Conservation (phyloP, 768 basidiomycete genomes). For the Leccinum obscurum region DNA sequence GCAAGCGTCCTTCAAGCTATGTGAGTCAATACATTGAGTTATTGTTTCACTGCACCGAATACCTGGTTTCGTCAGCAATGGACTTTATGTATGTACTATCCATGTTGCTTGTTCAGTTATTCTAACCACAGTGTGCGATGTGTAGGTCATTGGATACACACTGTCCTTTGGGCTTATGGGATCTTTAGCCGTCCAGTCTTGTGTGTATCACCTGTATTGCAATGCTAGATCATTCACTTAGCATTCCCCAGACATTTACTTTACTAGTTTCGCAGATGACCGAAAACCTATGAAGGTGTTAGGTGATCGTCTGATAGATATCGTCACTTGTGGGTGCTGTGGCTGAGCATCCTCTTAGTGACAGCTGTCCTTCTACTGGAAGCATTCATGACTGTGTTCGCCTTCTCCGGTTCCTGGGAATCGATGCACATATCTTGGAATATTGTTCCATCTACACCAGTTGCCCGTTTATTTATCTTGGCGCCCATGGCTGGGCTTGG, state of each 20-base stretch:
- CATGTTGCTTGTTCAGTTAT: too few species aligned
- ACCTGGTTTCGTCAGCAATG: too few species aligned
- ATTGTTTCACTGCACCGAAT: too few species aligned
- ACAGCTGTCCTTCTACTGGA: conserved; percentile 18
- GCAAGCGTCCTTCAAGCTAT: too few species aligned
- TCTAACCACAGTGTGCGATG: too few species aligned
- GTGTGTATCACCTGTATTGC: conserved; percentile 2
- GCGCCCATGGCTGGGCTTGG: not conserved
- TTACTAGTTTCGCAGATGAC: conserved; percentile 19
- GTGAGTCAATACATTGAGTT: too few species aligned
- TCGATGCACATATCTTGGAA: too few species aligned
- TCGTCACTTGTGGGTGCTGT: not conserved
- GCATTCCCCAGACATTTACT: conserved; percentile 18
- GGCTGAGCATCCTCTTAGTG: conserved; percentile 5
- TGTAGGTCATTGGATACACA: conserved; percentile 21
- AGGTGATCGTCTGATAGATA: conserved; percentile 4
- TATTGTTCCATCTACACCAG: too few species aligned
- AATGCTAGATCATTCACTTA: not conserved
- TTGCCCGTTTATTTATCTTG: not conserved
- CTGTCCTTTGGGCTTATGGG: conserved; percentile 17
- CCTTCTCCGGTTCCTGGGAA: not conserved
- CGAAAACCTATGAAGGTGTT: conserved; percentile 13
- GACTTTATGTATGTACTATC: too few species aligned
- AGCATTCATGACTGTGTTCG: conserved; percentile 7
- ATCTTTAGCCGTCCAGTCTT: conserved; percentile 15